Evolutionary conservation across 2,329 filamentous ascomycete genomes (phyloP).

Genomic region (Epicoccum sorghinum): DNA sequence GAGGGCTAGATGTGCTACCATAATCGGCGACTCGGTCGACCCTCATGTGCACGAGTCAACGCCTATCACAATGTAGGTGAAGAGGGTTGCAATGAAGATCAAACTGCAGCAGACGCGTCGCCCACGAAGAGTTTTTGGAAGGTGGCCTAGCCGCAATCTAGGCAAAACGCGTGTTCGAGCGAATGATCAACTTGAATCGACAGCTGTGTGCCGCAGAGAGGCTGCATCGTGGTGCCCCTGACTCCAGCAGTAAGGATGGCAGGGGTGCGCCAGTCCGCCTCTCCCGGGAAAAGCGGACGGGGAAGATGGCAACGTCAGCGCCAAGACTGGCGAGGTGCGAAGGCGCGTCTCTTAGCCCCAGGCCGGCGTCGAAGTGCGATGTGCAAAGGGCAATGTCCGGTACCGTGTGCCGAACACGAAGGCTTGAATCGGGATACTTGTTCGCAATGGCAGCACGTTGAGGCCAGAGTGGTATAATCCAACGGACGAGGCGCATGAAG

Average conservation of each 20-base stretch:
- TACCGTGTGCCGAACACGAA: conserved; percentile 2
- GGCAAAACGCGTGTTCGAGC: conserved; percentile 12
- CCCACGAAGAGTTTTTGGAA: background rate
- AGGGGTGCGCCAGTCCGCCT: background rate
- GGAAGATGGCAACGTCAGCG: conserved; percentile 7
- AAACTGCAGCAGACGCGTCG: conserved; percentile 12
- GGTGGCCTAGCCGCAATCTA: background rate
- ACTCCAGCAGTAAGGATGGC: conserved; percentile 2
- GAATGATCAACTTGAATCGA: conserved; percentile 1
- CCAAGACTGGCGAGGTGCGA: conserved; percentile 4
- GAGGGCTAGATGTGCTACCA: background rate
- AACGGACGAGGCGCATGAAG: background rate
- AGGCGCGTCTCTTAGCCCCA: background rate
- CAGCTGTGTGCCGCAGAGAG: background rate
- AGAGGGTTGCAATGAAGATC: conserved; percentile 12
- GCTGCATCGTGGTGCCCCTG: conserved; percentile 5
- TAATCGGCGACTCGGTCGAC: background rate
- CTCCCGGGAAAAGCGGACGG: conserved; percentile 3
- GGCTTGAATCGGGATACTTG: background rate
- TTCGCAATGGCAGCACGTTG: background rate
- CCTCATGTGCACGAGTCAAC: conserved; percentile 5
- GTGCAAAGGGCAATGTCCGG: conserved; percentile 3
- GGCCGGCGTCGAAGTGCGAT: background rate
- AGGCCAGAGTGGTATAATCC: background rate
- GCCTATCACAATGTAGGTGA: background rate